Evolutionary conservation across 2,329 filamentous ascomycete genomes (phyloP).

Genomic region (Cladosporium sphaerospermum): DNA sequence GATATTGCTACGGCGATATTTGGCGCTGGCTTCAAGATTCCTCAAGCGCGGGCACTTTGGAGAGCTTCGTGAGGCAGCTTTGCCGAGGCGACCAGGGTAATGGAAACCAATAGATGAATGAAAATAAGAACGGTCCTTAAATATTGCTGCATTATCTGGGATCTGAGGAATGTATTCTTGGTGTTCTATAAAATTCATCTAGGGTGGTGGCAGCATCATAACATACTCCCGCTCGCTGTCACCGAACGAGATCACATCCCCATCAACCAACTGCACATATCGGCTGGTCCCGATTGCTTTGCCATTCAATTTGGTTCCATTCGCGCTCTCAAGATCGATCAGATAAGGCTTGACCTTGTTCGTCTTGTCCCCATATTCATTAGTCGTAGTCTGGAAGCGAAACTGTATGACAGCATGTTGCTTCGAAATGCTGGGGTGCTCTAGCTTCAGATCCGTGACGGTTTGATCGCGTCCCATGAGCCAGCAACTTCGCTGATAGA

Average conservation of each 20-base stretch:
- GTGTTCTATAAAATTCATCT: not conserved
- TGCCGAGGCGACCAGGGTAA: too few relatives aligned
- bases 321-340: slow-evolving; percentile 88
- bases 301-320: slow-evolving; percentile 79
- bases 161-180: too few relatives aligned
- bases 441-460: slow-evolving; percentile 75
- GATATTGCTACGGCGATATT: slow-evolving; percentile 1
- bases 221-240: slow-evolving; percentile 89
- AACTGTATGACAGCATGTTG: slow-evolving; percentile 97
- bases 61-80: too few relatives aligned
- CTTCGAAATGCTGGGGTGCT: slow-evolving; percentile 89
- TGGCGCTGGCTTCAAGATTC: slow-evolving; percentile 8
- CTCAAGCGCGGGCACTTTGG: slow-evolving; percentile 5
- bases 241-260: slow-evolving; percentile 85
- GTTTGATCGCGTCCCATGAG: slow-evolving; percentile 73
- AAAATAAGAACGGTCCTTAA: too few relatives aligned
- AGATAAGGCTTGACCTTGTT: slow-evolving; percentile 71
- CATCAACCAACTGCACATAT: slow-evolving; percentile 80
- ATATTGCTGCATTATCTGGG: too few relatives aligned
- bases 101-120: too few relatives aligned
- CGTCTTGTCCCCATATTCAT: slow-evolving; percentile 79
- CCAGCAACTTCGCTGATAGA: slow-evolving; percentile 79
- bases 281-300: slow-evolving; percentile 66
- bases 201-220: slow-evolving; percentile 64
- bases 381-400: slow-evolving; percentile 71